Base-by-base conservation (phyloP, 495 filamentous ascomycete genomes). In the Pyrenula aspistea region DNA sequence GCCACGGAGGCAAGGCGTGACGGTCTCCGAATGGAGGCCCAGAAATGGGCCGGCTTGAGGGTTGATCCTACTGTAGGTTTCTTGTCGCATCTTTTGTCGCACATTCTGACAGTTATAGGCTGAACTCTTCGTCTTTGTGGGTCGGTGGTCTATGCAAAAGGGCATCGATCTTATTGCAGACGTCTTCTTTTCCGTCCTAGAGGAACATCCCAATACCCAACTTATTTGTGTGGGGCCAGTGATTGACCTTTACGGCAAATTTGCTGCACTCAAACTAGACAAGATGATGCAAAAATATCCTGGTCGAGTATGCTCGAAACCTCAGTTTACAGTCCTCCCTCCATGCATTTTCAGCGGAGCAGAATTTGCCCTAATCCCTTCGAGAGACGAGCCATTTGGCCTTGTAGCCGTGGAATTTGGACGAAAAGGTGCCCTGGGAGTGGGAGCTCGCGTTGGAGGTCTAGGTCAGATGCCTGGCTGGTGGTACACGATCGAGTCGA, bases 341-440 rank as follows among this genome's bases (percentile, higher is more conserved):
- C 84, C 83, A 2, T 87, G 75, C 65, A 80, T 88, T 59, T 87
- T 86, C 64, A 83, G 75, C 59, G 84, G 84, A 47, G 82, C 84
- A n/a, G 84, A 88, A 56, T 87, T 88, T 59, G 83, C 84, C 8
- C 71, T 87, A 15, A 87, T 87, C 59, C 84, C 84, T 2, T 85
- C 81, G 11, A 78, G 84, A 50, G 84, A 88, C 59, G 84, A 87
- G 62, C 84, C 84, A 1, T 87, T 87, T 58, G 84, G 84, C 12
- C 63, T 87, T 24, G 83, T 87, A 4, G 84, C 84, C n/a, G 84
- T 87, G 25, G 84, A 87, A 58, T 87, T 86, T 61, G 84, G 84
- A 12, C 72, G 84, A n/a, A 86, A 87, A 65, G 84, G 84, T 53
- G 83, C 84, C 12, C 72, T 87, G 12, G 84, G 84, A 56, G 77